Evolutionary conservation across 371 early-diverging fungal species (phyloP).

Genomic region (Batrachochytrium dendrobatidis): DNA sequence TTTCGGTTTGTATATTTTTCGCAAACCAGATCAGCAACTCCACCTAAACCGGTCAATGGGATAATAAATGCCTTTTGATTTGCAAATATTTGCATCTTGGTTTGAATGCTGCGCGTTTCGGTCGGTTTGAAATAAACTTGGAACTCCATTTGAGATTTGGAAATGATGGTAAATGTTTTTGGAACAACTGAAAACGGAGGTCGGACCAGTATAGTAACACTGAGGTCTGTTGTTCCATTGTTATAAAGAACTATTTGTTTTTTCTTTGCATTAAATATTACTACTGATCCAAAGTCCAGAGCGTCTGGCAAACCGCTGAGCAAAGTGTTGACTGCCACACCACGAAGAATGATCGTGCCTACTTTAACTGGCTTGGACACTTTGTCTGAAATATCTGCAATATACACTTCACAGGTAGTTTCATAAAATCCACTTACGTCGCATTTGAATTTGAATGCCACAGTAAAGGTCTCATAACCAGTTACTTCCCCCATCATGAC

Average conservation of each 20-base stretch:
- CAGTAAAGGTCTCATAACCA: conserved; percentile 34
- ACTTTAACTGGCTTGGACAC: conserved; percentile 30
- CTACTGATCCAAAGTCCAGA: conserved; percentile 43
- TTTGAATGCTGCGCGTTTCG: conserved; percentile 28
- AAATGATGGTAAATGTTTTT: conserved; percentile 24
- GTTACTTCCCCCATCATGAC: conserved; percentile 38
- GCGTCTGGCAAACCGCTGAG: conserved; percentile 39
- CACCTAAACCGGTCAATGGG: conserved; percentile 29
- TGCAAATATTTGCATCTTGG: conserved; percentile 37
- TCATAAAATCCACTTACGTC: conserved; percentile 42
- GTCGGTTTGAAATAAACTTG: conserved; percentile 36
- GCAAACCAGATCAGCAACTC: conserved; percentile 44
- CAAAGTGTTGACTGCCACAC: conserved; percentile 35
- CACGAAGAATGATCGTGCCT: conserved; percentile 35
- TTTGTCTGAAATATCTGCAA: conserved; percentile 38
- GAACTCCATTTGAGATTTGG: conserved; percentile 33
- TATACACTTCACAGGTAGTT: conserved; percentile 32
- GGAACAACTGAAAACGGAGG: conserved; percentile 38
- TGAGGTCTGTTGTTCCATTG: conserved; percentile 34
- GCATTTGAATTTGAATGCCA: conserved; percentile 38
- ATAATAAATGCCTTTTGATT: conserved; percentile 40
- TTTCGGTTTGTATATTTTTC: conserved; percentile 43
- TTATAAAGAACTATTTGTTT: conserved; percentile 29
- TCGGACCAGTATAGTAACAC: conserved; percentile 24
- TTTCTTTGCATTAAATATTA: conserved; percentile 30